Base-by-base conservation (phyloP, 2,329 filamentous ascomycete species). In the Colletotrichum cuscutae region DNA sequence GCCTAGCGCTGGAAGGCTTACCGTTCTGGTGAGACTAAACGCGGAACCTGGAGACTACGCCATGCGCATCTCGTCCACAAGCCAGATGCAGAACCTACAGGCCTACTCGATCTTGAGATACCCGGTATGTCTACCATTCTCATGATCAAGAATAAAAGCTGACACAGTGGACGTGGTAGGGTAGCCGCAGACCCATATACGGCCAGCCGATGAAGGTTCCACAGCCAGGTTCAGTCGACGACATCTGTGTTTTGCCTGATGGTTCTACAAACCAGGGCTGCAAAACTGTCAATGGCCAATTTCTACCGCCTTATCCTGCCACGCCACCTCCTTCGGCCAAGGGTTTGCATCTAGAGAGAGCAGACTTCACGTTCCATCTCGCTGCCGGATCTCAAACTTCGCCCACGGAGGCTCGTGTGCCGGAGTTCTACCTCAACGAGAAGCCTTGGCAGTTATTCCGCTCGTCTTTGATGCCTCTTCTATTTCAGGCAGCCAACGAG, bases 31-130 rank as follows among this genome's bases (percentile, higher is more conserved):
- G 12, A 77, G 75, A 49, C 71, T 77, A 0, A 65, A 77, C 12
- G 71, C 71, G 5, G 54, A 61, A n/a, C 69, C 74, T 0, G 72
- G 49, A n/a, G 76, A 77, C 61, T 77, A 77, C 28, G 76, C 75
- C 3, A 68, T 78, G 22, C 72, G 76, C 19, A 56, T 77, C 4
- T 74, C 76, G 3, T 78, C 77, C 0, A 77, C 76, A 1, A 78
- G 76, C 42, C 64, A 67, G 7, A 53, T 76, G n/a, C 77, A 78
- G 58, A 78, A 77, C 53, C 63, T 78, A 1, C 76, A 78, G 8
- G 73, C 74, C 12, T 77, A 75, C 54, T 65, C 75, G 2, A 71
- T 78, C 22, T 68, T 77, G 15, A 49, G 71, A 42, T 73, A 71
- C 8, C 66, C 71, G 6, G 71, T 73, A 73, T 22, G 71, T 1